Percentiles rank a stretch among this genome's conserved stretches.
phyloP scores from a whole-genome alignment of 805 yeast genomes.

The Pichia sporocuriosa region DNA sequence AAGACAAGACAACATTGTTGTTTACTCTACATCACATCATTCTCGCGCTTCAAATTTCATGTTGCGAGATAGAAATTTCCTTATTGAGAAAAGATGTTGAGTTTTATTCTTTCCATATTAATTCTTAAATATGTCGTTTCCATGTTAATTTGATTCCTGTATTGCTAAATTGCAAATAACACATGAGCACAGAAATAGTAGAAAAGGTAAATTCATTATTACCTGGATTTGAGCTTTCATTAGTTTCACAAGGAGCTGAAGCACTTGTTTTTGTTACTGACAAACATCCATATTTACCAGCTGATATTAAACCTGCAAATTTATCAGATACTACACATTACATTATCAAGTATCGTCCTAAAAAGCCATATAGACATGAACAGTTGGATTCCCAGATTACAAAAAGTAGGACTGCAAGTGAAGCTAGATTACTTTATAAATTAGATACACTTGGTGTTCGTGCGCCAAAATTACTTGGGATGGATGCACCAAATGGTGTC shows the following conservation, averaged over 20 bases:
- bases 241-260: constrained; percentile 86
- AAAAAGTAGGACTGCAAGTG: constrained; percentile 75
- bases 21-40: no score
- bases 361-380: constrained; percentile 86
- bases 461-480: constrained; percentile 67
- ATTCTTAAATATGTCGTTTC: no score
- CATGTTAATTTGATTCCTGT: no score
- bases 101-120: neutral
- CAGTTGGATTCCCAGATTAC: constrained; percentile 70
- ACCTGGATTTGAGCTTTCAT: constrained; percentile 42
- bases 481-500: constrained; percentile 72
- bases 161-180: no score
- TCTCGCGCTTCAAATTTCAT: no score
- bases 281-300: constrained; percentile 60
- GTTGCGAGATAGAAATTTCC: neutral
- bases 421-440: constrained; percentile 68
- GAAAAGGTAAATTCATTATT: constrained; percentile 36
- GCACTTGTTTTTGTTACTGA: constrained; percentile 65
- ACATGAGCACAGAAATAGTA: constrained; percentile 49
- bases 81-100: neutral
- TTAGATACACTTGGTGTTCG: constrained; percentile 47
- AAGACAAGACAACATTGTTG: no score
- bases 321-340: constrained; percentile 31
- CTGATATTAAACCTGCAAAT: constrained; percentile 19
- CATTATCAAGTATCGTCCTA: constrained; percentile 81